Base-by-base conservation (phyloP, 75 land plant genomes). In the Sequoiadendron giganteum region DNA sequence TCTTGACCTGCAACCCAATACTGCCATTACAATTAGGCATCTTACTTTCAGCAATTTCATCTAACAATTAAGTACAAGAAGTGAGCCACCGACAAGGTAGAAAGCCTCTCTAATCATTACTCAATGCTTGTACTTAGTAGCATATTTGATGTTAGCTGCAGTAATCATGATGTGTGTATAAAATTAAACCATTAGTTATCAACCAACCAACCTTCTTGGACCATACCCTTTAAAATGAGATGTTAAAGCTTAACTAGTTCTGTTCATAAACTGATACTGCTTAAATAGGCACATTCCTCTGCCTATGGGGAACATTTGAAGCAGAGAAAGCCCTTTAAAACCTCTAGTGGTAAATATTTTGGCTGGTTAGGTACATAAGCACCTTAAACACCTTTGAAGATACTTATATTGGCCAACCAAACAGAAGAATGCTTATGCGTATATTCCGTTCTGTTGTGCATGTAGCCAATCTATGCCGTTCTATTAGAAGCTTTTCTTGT, bases 401-500 rank as follows among this genome's bases (percentile, higher is more conserved):
- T 55, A 55, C 58, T 55, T 55, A 55, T 55, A 55, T 3, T 61
- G 68, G 68, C 68, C 25, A 1, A 61, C 25, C 25, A 4, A 5
- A 19, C 3, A 56, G 4, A 56, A 56, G 18, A 56, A 54, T 54
- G 55, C 1, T 0, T 15, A 54, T 54, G 55, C 55, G 13, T 54
- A 54, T 54, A 54, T 54, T 54, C 55, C 55, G 16, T 54, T 54
- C 16, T 54, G 2, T 54, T 13, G 55, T 54, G 55, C 55, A 54
- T 54, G 55, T 54, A 54, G 55, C 55, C 55, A 54, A 54, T 14
- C 55, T 54, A 54, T 14, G 55, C 55, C 55, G 3, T 54, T 15
- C 55, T 13, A 54, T 92, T 92, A 34, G 47, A 89, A 52, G n/a
- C 92, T 25, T 89, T 92, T 2, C 87, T 11, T 54, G 55, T 9